A percentile compares a stretch with the other conserved stretches of the same genome.
Conservation (phyloP, 352 stramenopile genomes). For the Bremia lactucae region DNA sequence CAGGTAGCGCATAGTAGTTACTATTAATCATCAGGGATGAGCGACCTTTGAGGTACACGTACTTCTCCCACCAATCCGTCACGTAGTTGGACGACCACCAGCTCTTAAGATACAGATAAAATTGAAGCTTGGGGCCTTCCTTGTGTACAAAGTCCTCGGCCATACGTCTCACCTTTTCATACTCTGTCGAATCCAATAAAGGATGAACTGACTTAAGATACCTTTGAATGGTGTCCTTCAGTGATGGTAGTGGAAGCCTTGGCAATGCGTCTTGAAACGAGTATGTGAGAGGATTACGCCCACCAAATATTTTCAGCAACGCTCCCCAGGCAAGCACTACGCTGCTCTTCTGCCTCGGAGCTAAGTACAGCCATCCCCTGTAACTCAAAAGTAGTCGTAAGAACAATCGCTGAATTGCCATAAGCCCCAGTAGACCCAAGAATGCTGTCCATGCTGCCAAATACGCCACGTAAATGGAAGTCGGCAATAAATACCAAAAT, state of each 20-base stretch:
- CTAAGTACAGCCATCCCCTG: slow-evolving; percentile 81
- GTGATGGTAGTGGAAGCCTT: slow-evolving; percentile 83
- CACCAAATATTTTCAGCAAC: slow-evolving; percentile 74
- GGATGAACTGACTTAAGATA: slow-evolving; percentile 91
- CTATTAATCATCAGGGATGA: slow-evolving; percentile 87
- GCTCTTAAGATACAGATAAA: slow-evolving; percentile 86
- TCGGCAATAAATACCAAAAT: slow-evolving; percentile 48
- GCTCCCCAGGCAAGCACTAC: slow-evolving; percentile 61
- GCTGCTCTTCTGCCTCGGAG: slow-evolving; percentile 50
- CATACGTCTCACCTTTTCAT: slow-evolving; percentile 77
- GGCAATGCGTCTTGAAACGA: slow-evolving; percentile 88
- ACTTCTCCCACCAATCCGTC: slow-evolving; percentile 87
- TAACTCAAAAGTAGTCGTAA: slow-evolving; percentile 79
- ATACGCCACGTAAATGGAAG: slow-evolving; percentile 74
- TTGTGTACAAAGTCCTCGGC: slow-evolving; percentile 79
- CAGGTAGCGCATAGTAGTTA: slow-evolving; percentile 86
- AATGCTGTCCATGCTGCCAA: slow-evolving; percentile 75
- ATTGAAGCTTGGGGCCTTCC: slow-evolving; percentile 85
- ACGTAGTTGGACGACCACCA: slow-evolving; percentile 87
- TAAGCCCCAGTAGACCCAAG: slow-evolving; percentile 71
- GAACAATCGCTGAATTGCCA: slow-evolving; percentile 75
- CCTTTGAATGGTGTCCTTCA: slow-evolving; percentile 88
- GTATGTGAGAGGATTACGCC: slow-evolving; percentile 79
- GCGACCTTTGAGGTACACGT: slow-evolving; percentile 82
- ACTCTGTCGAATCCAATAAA: slow-evolving; percentile 80